These are phyloP conservation scores for Halophytophthora batemanensis DNA, from an alignment of 352 stramenopile genomes.

Conservation along the genomic window DNA sequence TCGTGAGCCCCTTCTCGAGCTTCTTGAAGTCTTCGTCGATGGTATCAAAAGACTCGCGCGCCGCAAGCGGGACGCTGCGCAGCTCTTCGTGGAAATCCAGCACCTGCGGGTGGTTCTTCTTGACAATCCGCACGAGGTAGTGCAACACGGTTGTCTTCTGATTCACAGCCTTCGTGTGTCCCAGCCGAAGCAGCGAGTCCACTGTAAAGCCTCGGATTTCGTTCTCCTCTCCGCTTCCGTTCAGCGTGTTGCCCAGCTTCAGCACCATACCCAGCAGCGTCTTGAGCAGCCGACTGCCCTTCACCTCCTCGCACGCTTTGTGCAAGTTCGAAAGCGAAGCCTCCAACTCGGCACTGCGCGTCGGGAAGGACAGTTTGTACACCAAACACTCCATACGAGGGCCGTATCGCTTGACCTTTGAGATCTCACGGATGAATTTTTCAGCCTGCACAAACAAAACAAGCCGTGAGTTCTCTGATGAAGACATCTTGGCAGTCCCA, in stretches of 20 bases:
- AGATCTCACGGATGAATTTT: constrained; percentile 88
- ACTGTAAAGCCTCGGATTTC: constrained; percentile 95
- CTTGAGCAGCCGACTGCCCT: constrained; percentile 90
- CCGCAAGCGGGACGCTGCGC: constrained; percentile 72
- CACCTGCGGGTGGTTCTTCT: constrained; percentile 92
- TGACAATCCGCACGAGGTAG: constrained; percentile 95
- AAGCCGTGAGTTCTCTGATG: constrained; percentile 6
- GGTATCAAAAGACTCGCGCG: constrained; percentile 75
- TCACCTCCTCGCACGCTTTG: constrained; percentile 92
- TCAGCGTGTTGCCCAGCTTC: constrained; percentile 96
- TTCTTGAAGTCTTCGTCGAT: constrained; percentile 65
- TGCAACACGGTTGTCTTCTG: constrained; percentile 98
- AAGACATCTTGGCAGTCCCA: not conserved
- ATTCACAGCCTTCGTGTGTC: constrained; percentile 95
- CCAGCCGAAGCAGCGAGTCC: constrained; percentile 91
- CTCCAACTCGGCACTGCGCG: constrained; percentile 78
- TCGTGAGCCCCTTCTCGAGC: constrained; percentile 45
- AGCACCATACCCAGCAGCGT: constrained; percentile 96
- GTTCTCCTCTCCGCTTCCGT: constrained; percentile 85
- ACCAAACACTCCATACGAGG: constrained; percentile 77
- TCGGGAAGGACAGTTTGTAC: constrained; percentile 73
- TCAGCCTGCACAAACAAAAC: constrained; percentile 43
- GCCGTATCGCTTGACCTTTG: constrained; percentile 68
- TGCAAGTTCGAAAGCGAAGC: constrained; percentile 81
- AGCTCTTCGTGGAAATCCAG: constrained; percentile 93